A percentile compares a stretch with the other conserved stretches of the same genome.
These are phyloP conservation scores for Chromosphaera perkinsii DNA, from an alignment of 208 protist species.

Conservation along the genomic window DNA sequence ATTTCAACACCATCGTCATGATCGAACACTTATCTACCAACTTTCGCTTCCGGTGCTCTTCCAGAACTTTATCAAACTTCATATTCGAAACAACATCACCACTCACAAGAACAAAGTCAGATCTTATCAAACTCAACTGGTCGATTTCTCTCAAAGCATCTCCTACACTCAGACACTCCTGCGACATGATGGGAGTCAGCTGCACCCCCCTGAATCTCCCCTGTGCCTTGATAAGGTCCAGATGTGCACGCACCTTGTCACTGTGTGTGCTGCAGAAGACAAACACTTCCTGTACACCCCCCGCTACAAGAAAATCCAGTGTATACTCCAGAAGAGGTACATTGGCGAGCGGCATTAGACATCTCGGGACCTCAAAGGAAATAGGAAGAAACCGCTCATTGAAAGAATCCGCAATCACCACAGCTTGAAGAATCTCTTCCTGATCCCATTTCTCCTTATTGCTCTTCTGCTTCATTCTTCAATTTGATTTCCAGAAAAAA, in stretches of 20 bases:
- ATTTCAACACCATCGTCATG: slow-evolving; percentile 61
- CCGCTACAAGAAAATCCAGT: slow-evolving; percentile 59
- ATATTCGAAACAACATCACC: slow-evolving; percentile 65
- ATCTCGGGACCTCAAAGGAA: slow-evolving; percentile 53
- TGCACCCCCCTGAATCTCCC: no score
- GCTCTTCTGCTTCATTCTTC: no score
- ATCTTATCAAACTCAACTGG: slow-evolving; percentile 45
- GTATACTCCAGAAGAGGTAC: slow-evolving; percentile 67
- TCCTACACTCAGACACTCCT: no score
- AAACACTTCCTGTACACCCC: slow-evolving; percentile 60
- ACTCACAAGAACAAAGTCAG: slow-evolving; percentile 61
- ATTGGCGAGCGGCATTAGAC: slow-evolving; percentile 61
- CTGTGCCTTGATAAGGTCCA: no score
- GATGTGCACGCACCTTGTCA: no score
- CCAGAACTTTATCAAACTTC: slow-evolving; percentile 47
- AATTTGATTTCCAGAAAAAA: no score
- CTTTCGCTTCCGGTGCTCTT: slow-evolving; percentile 37
- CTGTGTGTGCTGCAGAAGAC: no score
- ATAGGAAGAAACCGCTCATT: slow-evolving; percentile 54
- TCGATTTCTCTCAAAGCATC: slow-evolving; percentile 52
- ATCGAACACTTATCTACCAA: slow-evolving; percentile 57
- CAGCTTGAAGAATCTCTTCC: slow-evolving; percentile 43
- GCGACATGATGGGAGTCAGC: no score
- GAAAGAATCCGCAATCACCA: slow-evolving; percentile 64
- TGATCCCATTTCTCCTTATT: slow-evolving; percentile 3